phyloP scores from a whole-genome alignment of 495 filamentous ascomycete genomes.

The Penicillium ochrochloron region DNA sequence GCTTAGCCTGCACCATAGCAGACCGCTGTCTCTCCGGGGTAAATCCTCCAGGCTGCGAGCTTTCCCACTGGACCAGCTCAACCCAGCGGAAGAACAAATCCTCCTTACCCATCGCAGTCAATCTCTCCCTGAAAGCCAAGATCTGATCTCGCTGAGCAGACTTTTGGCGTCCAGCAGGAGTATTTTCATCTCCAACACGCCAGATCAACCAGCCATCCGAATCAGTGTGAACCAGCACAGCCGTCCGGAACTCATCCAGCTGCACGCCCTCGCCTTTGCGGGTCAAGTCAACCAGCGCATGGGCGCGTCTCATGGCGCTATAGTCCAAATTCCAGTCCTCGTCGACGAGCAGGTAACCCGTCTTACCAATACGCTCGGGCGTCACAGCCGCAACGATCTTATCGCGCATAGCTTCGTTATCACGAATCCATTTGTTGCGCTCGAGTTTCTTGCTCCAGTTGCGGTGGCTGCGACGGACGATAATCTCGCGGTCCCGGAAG shows the following conservation, averaged over 20 bases:
- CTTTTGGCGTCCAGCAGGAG: slow-evolving; percentile 53
- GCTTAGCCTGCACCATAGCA: slow-evolving; percentile 65
- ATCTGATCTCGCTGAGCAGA: slow-evolving; percentile 60
- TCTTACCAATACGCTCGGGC: slow-evolving; percentile 66
- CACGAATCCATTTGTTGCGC: slow-evolving; percentile 49
- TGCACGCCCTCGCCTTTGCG: slow-evolving; percentile 53
- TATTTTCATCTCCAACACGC: slow-evolving; percentile 57
- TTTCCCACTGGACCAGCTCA: slow-evolving; percentile 83
- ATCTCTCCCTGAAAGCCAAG: slow-evolving; percentile 70
- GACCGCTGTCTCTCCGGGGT: slow-evolving; percentile 67
- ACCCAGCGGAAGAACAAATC: slow-evolving; percentile 85
- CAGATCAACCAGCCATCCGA: slow-evolving; percentile 68
- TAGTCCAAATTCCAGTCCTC: slow-evolving; percentile 84
- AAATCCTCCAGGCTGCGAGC: slow-evolving; percentile 72
- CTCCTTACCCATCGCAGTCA: slow-evolving; percentile 76
- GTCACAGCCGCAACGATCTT: slow-evolving; percentile 67
- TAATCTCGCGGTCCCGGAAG: slow-evolving; percentile 72
- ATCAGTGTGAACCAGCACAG: slow-evolving; percentile 68
- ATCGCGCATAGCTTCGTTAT: slow-evolving; percentile 52
- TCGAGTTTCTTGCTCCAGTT: slow-evolving; percentile 41
- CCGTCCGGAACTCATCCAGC: slow-evolving; percentile 60
- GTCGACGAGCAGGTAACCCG: slow-evolving; percentile 78
- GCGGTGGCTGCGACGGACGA: slow-evolving; percentile 68
- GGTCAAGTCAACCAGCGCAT: slow-evolving; percentile 57
- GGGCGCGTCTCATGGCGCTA: slow-evolving; percentile 69